Base-by-base conservation (phyloP, 2,329 filamentous ascomycete genomes). In the Talaromyces sp. region DNA sequence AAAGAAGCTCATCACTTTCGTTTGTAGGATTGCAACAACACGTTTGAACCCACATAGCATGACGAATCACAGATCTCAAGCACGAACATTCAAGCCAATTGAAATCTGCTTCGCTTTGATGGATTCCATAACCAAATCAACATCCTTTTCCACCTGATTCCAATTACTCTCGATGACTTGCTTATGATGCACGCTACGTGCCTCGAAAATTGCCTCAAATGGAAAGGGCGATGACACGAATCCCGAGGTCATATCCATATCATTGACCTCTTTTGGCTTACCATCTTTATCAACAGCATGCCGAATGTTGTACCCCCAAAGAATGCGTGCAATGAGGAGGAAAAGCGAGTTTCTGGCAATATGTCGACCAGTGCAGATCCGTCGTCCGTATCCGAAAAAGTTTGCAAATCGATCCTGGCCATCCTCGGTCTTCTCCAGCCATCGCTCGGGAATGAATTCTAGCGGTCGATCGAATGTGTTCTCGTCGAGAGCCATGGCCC, bases 271-370 rank as follows among this genome's bases (percentile, higher is more conserved):
- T 10, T 65, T 64, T 4, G 50, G 59, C 39, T 78, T 77, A 4
- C 69, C 71, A 22, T 67, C 52, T 10, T 63, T 27, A 13, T 64
- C 61, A 15, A 59, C 27, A 2, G 50, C 66, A n/a, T 62, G 31
- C 3, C 11, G 9, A 77, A 69, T 65, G n/a, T 68, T 54, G 54
- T 68, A 73, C 4, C 66, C 69, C 59, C 84, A 78, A 67, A 87
- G 82, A 81, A 87, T 84, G 41, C 84, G 75, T 1, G 84, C 83
- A 66, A 87, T 84, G 19, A 85, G 85, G 68, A 87, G 85, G 69
- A 85, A 69, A 75, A 81, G 61, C 73, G 71, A 72, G 43, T 73
- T 74, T 1, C 63, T 66, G 1, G 73, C 75, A 33, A 79, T 67
- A 62, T 70, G 64, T 2, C 71, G 64, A 0, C 75, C 75, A 0